Evolutionary conservation across 176 grass and related monocot genomes (phyloP), one percentile per base, ranked within the genome.

Genomic region (Oryza longistaminata): DNA sequence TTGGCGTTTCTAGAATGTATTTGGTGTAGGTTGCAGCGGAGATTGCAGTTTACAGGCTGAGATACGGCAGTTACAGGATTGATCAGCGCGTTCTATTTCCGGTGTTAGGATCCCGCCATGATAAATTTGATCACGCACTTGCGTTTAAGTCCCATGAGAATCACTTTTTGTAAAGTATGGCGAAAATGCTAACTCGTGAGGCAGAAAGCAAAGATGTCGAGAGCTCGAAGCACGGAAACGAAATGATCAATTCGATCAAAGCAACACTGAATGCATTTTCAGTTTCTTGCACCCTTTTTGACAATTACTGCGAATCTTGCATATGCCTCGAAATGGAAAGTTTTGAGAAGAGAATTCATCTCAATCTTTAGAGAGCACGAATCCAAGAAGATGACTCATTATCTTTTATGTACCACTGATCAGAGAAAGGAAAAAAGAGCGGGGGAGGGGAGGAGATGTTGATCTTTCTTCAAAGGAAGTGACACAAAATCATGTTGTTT

Each of bases 11-110:
- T n/a, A n/a, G n/a, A n/a, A n/a, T n/a, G n/a, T n/a, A n/a, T n/a
- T n/a, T n/a, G n/a, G n/a, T n/a, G n/a, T n/a, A n/a, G n/a, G 11
- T 15, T 79, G 62, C 40, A 49, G 40, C 70, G 34, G n/a, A 25
- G 12, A 15, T 72, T n/a, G 29, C 61, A 67, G 42, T 72, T n/a
- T n/a, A 9, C 61, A 67, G 42, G 43, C 25, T 26, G 58, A 37
- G 13, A 15, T 49, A 5, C 26, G 4, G 8, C 22, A n/a, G n/a
- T n/a, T n/a, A n/a, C n/a, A n/a, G n/a, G n/a, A n/a, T 73, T 10
- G 22, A 55, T 19, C 6, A 21, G 52, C 15, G 83, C n/a, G n/a
- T n/a, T 85, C 84, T n/a, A 8, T 8, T 71, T 86, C 83, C 37
- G 22, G 75, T 19, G n/a, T n/a, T n/a, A 43, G 48, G 78, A 87